Percentiles rank a stretch among this genome's conserved stretches.
Evolutionary conservation across 768 basidiomycete species (phyloP).

Genomic region (Crucibulum laeve): DNA sequence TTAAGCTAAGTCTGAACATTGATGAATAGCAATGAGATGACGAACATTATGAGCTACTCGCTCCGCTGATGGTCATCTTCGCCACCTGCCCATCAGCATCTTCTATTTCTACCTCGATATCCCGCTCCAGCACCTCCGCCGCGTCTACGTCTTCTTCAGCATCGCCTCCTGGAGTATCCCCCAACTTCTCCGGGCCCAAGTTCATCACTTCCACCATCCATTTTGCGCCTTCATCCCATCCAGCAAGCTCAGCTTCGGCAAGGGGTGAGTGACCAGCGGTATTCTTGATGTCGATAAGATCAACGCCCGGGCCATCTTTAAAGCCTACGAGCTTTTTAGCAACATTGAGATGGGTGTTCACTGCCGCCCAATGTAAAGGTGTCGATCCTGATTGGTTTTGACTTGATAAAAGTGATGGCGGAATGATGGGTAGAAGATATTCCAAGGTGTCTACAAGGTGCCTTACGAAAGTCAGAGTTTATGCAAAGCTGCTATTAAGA

Average conservation of each 20-base stretch:
- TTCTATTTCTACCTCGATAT: slow-evolving; percentile 66
- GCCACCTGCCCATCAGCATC: slow-evolving; percentile 70
- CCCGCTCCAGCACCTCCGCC: slow-evolving; percentile 25
- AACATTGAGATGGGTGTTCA: slow-evolving; percentile 72
- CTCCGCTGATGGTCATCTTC: slow-evolving; percentile 49
- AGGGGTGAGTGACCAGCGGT: slow-evolving; percentile 70
- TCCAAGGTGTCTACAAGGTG: slow-evolving; percentile 63
- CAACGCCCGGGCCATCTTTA: slow-evolving; percentile 53
- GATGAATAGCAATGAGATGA: too few species aligned
- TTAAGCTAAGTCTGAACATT: background rate
- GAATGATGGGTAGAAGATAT: slow-evolving; percentile 61
- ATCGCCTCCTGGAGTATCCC: slow-evolving; percentile 26
- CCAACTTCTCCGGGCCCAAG: slow-evolving; percentile 45
- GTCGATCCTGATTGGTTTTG: slow-evolving; percentile 77
- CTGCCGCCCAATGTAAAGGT: slow-evolving; percentile 86
- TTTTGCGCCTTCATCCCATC: slow-evolving; percentile 80
- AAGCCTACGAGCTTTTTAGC: slow-evolving; percentile 57
- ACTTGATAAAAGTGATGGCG: slow-evolving; percentile 49
- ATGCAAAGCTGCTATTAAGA: slow-evolving; percentile 7
- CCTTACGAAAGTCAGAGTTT: slow-evolving; percentile 44
- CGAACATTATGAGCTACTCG: slow-evolving; percentile 4
- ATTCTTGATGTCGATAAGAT: slow-evolving; percentile 77
- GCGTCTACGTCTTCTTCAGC: slow-evolving; percentile 32
- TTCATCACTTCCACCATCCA: slow-evolving; percentile 84
- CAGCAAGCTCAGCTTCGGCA: slow-evolving; percentile 73